Evolutionary conservation across 192 early-diverging fungal genomes (phyloP).

Genomic region (Coemansia sp.): DNA sequence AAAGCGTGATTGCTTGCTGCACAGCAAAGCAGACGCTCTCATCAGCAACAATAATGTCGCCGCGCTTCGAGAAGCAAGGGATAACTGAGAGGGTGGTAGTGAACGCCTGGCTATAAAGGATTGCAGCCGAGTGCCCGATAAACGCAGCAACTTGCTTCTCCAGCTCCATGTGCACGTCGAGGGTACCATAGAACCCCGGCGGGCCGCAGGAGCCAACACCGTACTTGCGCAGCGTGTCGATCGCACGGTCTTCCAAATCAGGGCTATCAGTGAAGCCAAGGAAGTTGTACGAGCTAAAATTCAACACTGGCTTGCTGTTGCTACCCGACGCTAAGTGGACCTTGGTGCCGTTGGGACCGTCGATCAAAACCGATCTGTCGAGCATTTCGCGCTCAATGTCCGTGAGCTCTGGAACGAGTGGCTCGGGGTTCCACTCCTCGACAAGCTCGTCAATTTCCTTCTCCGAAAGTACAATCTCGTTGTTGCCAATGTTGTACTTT

Average conservation of each 20-base stretch:
- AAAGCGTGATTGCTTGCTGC: constrained; percentile 86
- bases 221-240: constrained; percentile 84
- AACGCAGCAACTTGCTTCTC: constrained; percentile 85
- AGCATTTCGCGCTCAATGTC: constrained; percentile 71
- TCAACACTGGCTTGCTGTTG: constrained; percentile 55
- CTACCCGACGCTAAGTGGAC: constrained; percentile 47
- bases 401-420: constrained; percentile 77
- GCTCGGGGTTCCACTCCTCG: constrained; percentile 95
- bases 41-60: constrained; percentile 94
- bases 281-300: constrained; percentile 88
- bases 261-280: constrained; percentile 78
- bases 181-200: constrained; percentile 92
- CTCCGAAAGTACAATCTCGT: constrained; percentile 76
- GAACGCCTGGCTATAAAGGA: constrained; percentile 95
- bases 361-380: constrained; percentile 74
- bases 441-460: constrained; percentile 95
- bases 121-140: constrained; percentile 79
- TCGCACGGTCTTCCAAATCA: constrained; percentile 75
- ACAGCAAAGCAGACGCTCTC: constrained; percentile 85
- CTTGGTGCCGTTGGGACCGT: constrained; percentile 58
- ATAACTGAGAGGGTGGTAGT: constrained; percentile 90
- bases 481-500: constrained; percentile 75
- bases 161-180: constrained; percentile 94
- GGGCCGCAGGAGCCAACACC: constrained; percentile 96
- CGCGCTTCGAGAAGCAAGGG: constrained; percentile 94